Percentiles rank a stretch among this genome's conserved stretches.
These are phyloP conservation scores for Umbelopsis sp. DNA, from an alignment of 192 early-diverging fungal species.

Conservation along the genomic window DNA sequence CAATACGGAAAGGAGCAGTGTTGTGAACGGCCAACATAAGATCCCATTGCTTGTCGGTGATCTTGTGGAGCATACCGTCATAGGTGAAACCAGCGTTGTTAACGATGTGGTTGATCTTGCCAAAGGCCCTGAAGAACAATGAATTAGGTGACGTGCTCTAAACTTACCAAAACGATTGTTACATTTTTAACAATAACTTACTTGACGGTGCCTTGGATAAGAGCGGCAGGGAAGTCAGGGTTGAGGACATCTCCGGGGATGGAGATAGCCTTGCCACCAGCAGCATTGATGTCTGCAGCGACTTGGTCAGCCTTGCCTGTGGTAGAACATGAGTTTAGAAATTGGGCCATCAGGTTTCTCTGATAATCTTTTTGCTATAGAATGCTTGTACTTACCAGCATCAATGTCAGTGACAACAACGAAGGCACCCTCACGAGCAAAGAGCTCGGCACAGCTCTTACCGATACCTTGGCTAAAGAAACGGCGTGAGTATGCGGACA, in stretches of 20 bases:
- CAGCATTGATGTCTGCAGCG: slow-evolving; percentile 78
- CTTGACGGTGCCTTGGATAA: slow-evolving; percentile 59
- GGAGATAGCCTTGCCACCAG: slow-evolving; percentile 89
- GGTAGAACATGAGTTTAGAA: neutral
- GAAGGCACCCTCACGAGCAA: slow-evolving; percentile 84
- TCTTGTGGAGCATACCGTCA: slow-evolving; percentile 90
- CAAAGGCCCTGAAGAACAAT: slow-evolving; percentile 57
- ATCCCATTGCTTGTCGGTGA: slow-evolving; percentile 95
- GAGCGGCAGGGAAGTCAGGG: slow-evolving; percentile 54
- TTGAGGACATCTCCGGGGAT: slow-evolving; percentile 63
- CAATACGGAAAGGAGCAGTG: slow-evolving; percentile 64
- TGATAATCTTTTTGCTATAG: neutral
- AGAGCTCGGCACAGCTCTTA: slow-evolving; percentile 84
- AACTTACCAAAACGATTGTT: neutral
- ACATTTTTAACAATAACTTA: slow-evolving; percentile 21
- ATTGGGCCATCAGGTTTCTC: no score
- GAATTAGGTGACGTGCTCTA: neutral
- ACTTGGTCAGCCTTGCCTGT: slow-evolving; percentile 73
- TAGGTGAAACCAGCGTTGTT: slow-evolving; percentile 98
- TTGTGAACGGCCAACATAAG: slow-evolving; percentile 74
- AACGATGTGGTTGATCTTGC: slow-evolving; percentile 82
- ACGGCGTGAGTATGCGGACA: neutral
- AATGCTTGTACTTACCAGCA: slow-evolving; percentile 41
- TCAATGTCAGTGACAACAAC: slow-evolving; percentile 97
- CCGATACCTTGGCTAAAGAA: slow-evolving; percentile 75